Conservation (phyloP, 768 basidiomycete species). For the Boletus bicolor region DNA sequence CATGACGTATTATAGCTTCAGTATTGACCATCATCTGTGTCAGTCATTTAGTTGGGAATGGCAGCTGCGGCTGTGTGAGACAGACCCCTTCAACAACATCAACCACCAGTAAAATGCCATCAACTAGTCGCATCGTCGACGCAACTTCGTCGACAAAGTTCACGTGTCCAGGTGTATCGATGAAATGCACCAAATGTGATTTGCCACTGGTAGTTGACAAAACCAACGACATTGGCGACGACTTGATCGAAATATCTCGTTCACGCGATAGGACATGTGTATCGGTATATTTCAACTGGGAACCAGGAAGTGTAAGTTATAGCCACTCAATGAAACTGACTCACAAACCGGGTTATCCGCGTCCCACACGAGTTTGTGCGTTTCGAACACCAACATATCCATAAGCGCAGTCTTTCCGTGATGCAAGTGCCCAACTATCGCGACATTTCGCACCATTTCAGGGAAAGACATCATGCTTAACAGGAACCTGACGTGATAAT, state of each 20-base stretch:
- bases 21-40: slow-evolving; percentile 87
- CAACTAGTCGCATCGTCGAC: slow-evolving; percentile 77
- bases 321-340: slow-evolving; percentile 8
- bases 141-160: slow-evolving; percentile 99
- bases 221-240: slow-evolving; percentile 92
- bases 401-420: slow-evolving; percentile 96
- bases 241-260: slow-evolving; percentile 93
- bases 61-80: slow-evolving; percentile 10
- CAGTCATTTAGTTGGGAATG: slow-evolving; percentile 12
- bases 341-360: slow-evolving; percentile 77
- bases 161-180: slow-evolving; percentile 97
- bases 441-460: slow-evolving; percentile 94
- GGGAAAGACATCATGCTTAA: slow-evolving; percentile 89
- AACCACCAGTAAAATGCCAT: slow-evolving; percentile 91
- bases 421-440: slow-evolving; percentile 93
- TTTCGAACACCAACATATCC: slow-evolving; percentile 97
- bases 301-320: slow-evolving; percentile 19
- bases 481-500: slow-evolving; percentile 63
- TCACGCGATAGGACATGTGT: slow-evolving; percentile 87
- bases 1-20: slow-evolving; percentile 84
- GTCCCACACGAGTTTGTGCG: slow-evolving; percentile 93
- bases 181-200: slow-evolving; percentile 88
- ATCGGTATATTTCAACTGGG: slow-evolving; percentile 91
- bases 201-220: slow-evolving; percentile 83
- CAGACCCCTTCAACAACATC: slow-evolving; percentile 98